Conservation (phyloP, 2,329 filamentous ascomycete species). For the Epichloe amarillans region DNA sequence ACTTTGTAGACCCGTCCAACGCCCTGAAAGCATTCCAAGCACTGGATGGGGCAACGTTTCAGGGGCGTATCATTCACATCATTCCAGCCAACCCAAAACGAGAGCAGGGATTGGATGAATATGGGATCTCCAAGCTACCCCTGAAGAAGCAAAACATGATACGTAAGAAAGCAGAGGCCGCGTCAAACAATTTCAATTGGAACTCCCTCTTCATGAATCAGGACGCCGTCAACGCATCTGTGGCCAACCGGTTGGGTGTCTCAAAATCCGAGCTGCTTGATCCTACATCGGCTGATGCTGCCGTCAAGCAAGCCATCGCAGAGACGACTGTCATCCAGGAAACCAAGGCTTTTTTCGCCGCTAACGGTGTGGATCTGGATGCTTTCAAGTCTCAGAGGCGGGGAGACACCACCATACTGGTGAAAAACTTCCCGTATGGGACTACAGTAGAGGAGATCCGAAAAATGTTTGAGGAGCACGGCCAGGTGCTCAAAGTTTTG, state of each 20-base stretch:
- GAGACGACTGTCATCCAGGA: constrained; percentile 95
- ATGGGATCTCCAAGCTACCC: constrained; percentile 77
- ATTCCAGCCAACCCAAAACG: constrained; percentile 74
- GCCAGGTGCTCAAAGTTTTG: constrained; percentile 65
- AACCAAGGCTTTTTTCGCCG: constrained; percentile 80
- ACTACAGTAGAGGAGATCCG: constrained; percentile 68
- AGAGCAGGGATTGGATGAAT: constrained; percentile 73
- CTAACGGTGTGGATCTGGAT: constrained; percentile 81
- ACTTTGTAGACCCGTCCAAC: constrained; percentile 57
- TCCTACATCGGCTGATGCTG: constrained; percentile 88
- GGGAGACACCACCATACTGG: constrained; percentile 75
- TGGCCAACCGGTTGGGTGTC: constrained; percentile 75
- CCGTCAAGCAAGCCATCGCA: constrained; percentile 90
- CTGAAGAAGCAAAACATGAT: constrained; percentile 91
- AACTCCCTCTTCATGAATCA: constrained; percentile 99
- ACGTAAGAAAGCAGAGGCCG: constrained; percentile 68
- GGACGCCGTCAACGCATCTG: constrained; percentile 84
- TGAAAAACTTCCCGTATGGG: constrained; percentile 89
- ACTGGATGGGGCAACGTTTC: constrained; percentile 76
- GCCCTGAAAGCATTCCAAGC: constrained; percentile 69
- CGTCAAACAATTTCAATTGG: constrained; percentile 80
- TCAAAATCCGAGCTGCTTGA: constrained; percentile 86
- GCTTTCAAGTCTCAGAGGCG: constrained; percentile 77
- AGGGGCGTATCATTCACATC: constrained; percentile 84
- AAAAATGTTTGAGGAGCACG: constrained; percentile 73